Evolutionary conservation across 2,329 filamentous ascomycete genomes (phyloP), one percentile per base, ranked within the genome.

Genomic region (Colletotrichum magnum): DNA sequence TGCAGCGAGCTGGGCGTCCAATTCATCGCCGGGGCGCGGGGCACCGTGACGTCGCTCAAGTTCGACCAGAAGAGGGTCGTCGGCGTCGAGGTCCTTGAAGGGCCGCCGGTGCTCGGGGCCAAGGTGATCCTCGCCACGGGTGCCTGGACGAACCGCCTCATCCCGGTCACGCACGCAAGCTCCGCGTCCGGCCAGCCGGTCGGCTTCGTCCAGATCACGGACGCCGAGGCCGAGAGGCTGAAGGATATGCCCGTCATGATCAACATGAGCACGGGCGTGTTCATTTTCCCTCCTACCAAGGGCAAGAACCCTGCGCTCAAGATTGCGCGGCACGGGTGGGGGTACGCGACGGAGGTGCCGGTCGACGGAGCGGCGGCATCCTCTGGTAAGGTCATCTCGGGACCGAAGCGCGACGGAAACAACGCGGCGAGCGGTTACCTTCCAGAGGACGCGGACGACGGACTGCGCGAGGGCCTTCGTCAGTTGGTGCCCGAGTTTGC

Each of bases 361-460:
- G 85, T 97, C 3, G 59, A 39, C 5, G 59, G 36, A 3, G 16
- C 16, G 1, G 43, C n/a, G 18, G 10, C 16, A 1, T 12, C 12
- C 16, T 28, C 28, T 2, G 43, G 43, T 12, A 21, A 50, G 18
- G 58, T 18, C 15, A 54, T 69, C 79, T 95, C 3, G 92, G 93
- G 0, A 88, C 93, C 1, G 93, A 4, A 60, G 74, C 2, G 73
- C 74, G 1, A 56, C 62, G 0, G 28, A 1, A 74, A 75, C 0
- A 79, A 86, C 0, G 84, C 84, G 1, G 94, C n/a, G 92, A 94
- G 10, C 95, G 93, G 93, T 92, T 82, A 74, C 26, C 78, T 87
- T 9, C 85, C 92, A 88, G 91, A 91, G 84, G 89, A 90, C 72
- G 89, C 86, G 0, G 81, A 88, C 47, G 71, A 80, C 24, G 87